These are phyloP conservation scores for Sporisorium sorghi DNA, from an alignment of 1,284 basidiomycete species.

Conservation along the genomic window DNA sequence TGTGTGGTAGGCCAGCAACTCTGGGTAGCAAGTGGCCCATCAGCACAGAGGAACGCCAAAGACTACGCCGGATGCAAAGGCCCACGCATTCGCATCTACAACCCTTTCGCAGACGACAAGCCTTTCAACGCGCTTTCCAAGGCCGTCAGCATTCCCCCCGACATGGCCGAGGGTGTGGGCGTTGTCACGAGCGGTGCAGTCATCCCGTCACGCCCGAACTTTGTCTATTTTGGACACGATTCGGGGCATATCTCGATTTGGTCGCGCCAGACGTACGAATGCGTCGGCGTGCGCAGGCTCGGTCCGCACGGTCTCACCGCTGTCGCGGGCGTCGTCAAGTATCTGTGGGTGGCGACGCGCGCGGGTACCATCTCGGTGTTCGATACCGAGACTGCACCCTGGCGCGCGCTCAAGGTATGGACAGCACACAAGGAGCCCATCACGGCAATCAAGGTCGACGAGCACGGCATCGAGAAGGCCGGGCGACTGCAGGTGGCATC, in stretches of 20 bases:
- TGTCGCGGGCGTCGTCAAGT: conserved; percentile 58
- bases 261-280: conserved; percentile 50
- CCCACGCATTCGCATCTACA: conserved; percentile 61
- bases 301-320: conserved; percentile 55
- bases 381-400: conserved; percentile 75
- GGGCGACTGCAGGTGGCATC: conserved; percentile 79
- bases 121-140: conserved; percentile 65
- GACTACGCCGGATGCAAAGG: conserved; percentile 38
- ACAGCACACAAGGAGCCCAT: conserved; percentile 80
- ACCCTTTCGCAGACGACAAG: conserved; percentile 61
- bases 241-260: conserved; percentile 75
- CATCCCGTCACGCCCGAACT: conserved; percentile 77
- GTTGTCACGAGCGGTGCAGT: conserved; percentile 83
- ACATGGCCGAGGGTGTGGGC: conserved; percentile 77
- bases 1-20: conserved; percentile 61
- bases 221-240: conserved; percentile 91
- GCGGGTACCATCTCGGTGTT: conserved; percentile 86
- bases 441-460: conserved; percentile 77
- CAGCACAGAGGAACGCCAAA: conserved; percentile 25
- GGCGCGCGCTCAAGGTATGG: conserved; percentile 91
- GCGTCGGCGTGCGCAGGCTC: conserved; percentile 49
- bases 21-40: conserved; percentile 56
- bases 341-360: conserved; percentile 84
- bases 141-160: conserved; percentile 62
- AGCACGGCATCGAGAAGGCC: conserved; percentile 41